These are phyloP conservation scores for Trichosporon inkin DNA, from an alignment of 1,284 basidiomycete species.

Conservation along the genomic window DNA sequence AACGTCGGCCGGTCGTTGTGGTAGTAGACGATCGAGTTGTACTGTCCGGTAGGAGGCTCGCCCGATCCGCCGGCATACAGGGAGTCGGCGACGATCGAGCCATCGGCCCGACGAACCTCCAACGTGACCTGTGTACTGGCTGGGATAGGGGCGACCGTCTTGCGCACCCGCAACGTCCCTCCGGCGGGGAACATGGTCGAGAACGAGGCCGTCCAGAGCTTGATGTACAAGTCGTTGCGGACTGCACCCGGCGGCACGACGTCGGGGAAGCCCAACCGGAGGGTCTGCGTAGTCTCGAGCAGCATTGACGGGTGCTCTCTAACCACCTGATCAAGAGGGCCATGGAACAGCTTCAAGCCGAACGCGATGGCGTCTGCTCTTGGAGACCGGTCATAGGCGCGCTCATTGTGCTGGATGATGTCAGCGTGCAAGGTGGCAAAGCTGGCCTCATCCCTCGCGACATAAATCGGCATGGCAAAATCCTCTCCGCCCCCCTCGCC, in stretches of 20 bases:
- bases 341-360: conserved; percentile 85
- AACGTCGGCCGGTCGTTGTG: conserved; percentile 82
- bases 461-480: conserved; percentile 82
- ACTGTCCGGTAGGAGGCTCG: conserved; percentile 72
- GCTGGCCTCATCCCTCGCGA: conserved; percentile 73
- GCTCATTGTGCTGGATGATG: conserved; percentile 73
- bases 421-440: conserved; percentile 95
- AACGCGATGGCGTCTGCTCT: conserved; percentile 80
- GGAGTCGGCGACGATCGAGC: conserved; percentile 62
- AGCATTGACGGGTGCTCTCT: conserved; percentile 83
- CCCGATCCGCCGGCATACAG: conserved; percentile 80
- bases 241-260: conserved; percentile 88
- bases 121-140: conserved; percentile 82
- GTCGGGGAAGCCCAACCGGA: conserved; percentile 92
- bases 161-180: conserved; percentile 44
- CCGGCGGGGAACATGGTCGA: conserved; percentile 50
- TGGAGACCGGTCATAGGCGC: conserved; percentile 77
- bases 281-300: conserved; percentile 72
- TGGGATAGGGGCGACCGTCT: conserved; percentile 28
- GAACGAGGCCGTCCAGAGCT: conserved; percentile 86
- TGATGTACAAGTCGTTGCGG: conserved; percentile 94
- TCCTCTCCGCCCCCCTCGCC: conserved; percentile 57
- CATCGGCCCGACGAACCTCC: conserved; percentile 76
- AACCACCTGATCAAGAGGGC: conserved; percentile 68
- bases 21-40: conserved; percentile 84